Evolutionary conservation across 2,329 filamentous ascomycete genomes (phyloP).

Genomic region (Cordyceps fumosorosea): DNA sequence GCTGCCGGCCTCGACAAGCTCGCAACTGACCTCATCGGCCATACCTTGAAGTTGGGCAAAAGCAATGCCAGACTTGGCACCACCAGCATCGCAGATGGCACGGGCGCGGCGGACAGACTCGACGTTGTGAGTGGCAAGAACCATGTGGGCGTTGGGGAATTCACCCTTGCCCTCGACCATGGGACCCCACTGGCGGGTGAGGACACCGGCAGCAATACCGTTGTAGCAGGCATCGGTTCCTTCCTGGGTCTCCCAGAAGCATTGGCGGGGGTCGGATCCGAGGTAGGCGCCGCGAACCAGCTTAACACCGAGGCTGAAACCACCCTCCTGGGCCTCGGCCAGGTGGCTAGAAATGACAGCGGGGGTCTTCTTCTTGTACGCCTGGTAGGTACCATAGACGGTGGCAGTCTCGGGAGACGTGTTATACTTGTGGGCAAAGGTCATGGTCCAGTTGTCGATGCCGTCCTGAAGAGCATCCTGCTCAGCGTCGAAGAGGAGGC

Average conservation of each 20-base stretch:
- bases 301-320: conserved; percentile 66
- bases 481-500: conserved; percentile 80
- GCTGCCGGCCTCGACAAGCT: conserved; percentile 38
- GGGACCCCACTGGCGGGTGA: conserved; percentile 45
- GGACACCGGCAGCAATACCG: conserved; percentile 58
- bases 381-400: conserved; percentile 76
- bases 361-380: conserved; percentile 62
- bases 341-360: conserved; percentile 54
- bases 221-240: conserved; percentile 70
- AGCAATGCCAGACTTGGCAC: conserved; percentile 32
- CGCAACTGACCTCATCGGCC: conserved; percentile 84
- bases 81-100: conserved; percentile 40
- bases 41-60: conserved; percentile 81
- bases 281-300: conserved; percentile 71
- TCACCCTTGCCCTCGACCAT: conserved; percentile 29
- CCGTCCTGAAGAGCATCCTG: conserved; percentile 71
- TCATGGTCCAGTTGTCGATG: conserved; percentile 73
- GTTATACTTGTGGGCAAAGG: conserved; percentile 75
- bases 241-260: conserved; percentile 66
- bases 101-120: conserved; percentile 58
- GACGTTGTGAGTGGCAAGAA: conserved; percentile 80
- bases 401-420: conserved; percentile 55
- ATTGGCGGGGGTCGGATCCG: conserved; percentile 59
- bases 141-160: conserved; percentile 56
- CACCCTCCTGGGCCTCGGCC: conserved; percentile 46